Evolutionary conservation across 495 filamentous ascomycete species (phyloP), one percentile per base, ranked within the genome.

Genomic region (Neurospora tetraspora): DNA sequence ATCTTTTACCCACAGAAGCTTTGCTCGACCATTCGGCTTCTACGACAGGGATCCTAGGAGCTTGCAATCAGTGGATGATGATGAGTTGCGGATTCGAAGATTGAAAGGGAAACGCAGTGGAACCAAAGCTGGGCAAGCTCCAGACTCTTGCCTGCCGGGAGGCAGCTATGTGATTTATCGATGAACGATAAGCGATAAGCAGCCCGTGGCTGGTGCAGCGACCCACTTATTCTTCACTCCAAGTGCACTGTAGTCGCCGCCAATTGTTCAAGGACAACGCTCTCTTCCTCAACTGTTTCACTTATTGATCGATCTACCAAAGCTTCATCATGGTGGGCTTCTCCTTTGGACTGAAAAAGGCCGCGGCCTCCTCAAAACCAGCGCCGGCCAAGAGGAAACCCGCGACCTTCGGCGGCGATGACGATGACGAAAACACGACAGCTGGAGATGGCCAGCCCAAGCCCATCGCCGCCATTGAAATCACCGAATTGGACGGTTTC

Each of bases 311-410:
- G 1, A 23, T 27, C 14, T 34, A 12, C 14, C 68, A 47, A 74
- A 43, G 18, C 20, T 23, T 81, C 77, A 80, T 75, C 37, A 80
- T 78, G 70, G 75, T 76, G 16, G 80, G 74, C 0, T 77, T 84
- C 53, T 84, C 82, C 2, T 83, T 84, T 18, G 82, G 82, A 27
- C 73, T 84, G 10, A 84, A 84, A 68, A 74, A 69, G 45, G 34
- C 39, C n/a, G 53, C 68, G 16, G 31, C 73, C 11, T 42, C 53
- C 5, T 27, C 75, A 12, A 79, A 80, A 69, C 39, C 78, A 8
- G 71, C 70, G 39, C 69, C 75, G 2, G 68, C 69, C 0, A 73
- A 73, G 23, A 71, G 71, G 18, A 79, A 76, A 71, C 79, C 75
- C 37, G 69, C 78, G 0, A 77, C 76, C 6, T 81, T 81, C 40